Percentiles rank a stretch among this genome's conserved stretches.
phyloP scores from a whole-genome alignment of 768 basidiomycete genomes.

The Rickenella mellea region DNA sequence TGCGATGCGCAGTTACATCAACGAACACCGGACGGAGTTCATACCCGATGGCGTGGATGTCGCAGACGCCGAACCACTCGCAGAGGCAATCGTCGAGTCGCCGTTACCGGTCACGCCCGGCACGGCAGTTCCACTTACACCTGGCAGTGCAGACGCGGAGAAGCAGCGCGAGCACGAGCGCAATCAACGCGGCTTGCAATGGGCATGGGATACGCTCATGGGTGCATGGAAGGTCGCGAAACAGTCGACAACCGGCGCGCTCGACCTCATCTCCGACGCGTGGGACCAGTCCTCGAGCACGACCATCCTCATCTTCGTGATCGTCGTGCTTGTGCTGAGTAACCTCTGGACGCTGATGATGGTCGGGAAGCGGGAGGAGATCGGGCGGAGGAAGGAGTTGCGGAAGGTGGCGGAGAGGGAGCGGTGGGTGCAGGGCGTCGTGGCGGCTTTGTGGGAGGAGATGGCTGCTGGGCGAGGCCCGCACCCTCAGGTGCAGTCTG shows the following conservation, averaged over 20 bases:
- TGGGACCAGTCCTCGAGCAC: slow-evolving; percentile 72
- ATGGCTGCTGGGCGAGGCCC: slow-evolving; percentile 23
- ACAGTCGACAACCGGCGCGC: slow-evolving; percentile 58
- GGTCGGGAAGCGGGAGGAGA: slow-evolving; percentile 39
- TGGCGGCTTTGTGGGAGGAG: slow-evolving; percentile 68
- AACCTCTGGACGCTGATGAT: slow-evolving; percentile 66
- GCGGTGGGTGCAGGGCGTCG: slow-evolving; percentile 64
- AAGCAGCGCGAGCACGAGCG: slow-evolving; percentile 61
- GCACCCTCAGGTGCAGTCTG: slow-evolving; percentile 4
- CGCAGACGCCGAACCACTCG: slow-evolving; percentile 32
- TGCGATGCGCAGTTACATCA: slow-evolving; percentile 83
- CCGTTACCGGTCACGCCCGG: slow-evolving; percentile 10
- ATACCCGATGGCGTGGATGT: slow-evolving; percentile 71
- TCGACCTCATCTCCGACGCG: slow-evolving; percentile 71
- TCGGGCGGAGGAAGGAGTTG: slow-evolving; percentile 34
- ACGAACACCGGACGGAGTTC: slow-evolving; percentile 85
- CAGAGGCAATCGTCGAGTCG: slow-evolving; percentile 27
- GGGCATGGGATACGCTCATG: slow-evolving; percentile 82
- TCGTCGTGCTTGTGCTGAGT: slow-evolving; percentile 62
- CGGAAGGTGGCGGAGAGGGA: slow-evolving; percentile 58
- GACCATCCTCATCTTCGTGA: slow-evolving; percentile 64
- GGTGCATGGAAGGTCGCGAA: slow-evolving; percentile 65
- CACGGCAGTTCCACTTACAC: slow-evolving; percentile 8
- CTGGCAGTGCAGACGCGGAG: slow-evolving; percentile 25
- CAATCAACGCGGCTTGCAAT: slow-evolving; percentile 66